Base-by-base conservation (phyloP, 768 basidiomycete genomes). In the Floccularia luteovirens region DNA sequence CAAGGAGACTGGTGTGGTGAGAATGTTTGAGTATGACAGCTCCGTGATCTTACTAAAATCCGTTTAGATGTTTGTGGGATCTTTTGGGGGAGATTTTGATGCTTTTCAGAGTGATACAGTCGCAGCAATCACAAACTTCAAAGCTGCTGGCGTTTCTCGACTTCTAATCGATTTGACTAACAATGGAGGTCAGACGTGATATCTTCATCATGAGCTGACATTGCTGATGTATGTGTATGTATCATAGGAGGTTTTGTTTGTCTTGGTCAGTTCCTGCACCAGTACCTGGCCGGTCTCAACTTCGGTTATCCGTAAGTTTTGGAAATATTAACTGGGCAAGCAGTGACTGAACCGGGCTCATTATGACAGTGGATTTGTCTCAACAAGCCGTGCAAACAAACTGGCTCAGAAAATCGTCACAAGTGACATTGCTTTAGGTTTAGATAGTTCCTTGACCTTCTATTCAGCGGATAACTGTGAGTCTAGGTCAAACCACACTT, bases 351-450 rank as follows among this genome's bases (percentile, higher is more conserved):
- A 21, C 17, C 21, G 12, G 35, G 4, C 32, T 0, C 20, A 20
- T 35, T 22, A n/a, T n/a, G 16, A 13, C 43, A 79, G 77, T 3
- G 77, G 78, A 3, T 81, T 78, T 56, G 63, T 73, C 36, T 74
- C 77, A 2, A 70, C 68, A 6, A 59, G 56, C 19, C 71, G 78
- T 19, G 77, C 67, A 5, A 79, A 74, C 45, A 59, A 69, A 3
- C 65, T 82, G 4, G 79, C 80, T 2, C 67, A 73, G 46, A 79
- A 75, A 54, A 76, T 82, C 28, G 58, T 80, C 7, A 64, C 64
- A 10, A 63, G 67, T 2, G 69, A 72, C 47, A 77, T 81, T 31
- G 61, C 57, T 2, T 57, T 68, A 24, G 64, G 69, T 0, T 46
- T 71, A 4, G 57, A 66, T 31, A 56, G 45, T 23, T 19, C 42